Evolutionary conservation across 177 flowering plant species (phyloP).

Genomic region (Vitis hybrid): DNA sequence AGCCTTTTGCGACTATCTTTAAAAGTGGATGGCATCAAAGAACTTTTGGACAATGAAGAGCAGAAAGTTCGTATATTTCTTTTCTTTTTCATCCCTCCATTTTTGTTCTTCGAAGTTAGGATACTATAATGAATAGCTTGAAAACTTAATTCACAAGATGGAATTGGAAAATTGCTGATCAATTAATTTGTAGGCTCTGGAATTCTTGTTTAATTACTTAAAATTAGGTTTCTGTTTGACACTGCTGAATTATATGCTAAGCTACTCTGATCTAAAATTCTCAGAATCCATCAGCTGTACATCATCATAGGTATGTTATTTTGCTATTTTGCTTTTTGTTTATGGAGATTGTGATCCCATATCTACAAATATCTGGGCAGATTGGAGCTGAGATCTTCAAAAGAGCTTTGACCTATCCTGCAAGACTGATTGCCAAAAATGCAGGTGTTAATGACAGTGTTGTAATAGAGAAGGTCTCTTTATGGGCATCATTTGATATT

Average conservation of each 20-base stretch:
- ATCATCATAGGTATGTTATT: background rate
- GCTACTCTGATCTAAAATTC: no score
- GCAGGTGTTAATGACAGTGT: slow-evolving; percentile 76
- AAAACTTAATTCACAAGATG: no score
- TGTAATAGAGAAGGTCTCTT: slow-evolving; percentile 62
- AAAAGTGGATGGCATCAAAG: slow-evolving; percentile 63
- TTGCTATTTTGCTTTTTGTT: background rate
- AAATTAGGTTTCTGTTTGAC: no score
- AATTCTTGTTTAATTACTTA: no score
- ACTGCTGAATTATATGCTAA: no score
- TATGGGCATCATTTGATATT: background rate
- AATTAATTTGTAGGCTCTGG: no score
- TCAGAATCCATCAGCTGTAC: no score
- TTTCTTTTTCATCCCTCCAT: background rate
- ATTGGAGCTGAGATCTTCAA: slow-evolving; percentile 85
- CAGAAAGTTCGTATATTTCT: slow-evolving; percentile 48
- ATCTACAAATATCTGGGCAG: slow-evolving; percentile 33
- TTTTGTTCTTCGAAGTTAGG: background rate
- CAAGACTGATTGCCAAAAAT: slow-evolving; percentile 73
- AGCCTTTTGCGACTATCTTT: slow-evolving; percentile 63
- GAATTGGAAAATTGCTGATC: no score
- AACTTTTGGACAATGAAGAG: slow-evolving; percentile 70
- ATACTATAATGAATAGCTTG: background rate
- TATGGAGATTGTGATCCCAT: background rate
- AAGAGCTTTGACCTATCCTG: slow-evolving; percentile 73